phyloP scores from a whole-genome alignment of 176 grass and related monocot species.

The Zea mays region Zm-B73-REFERENCE-NAM-5.0 NC_050100.1:40313001-40313500 shows the following conservation, averaged over 20 bases:
- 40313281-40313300: background rate
- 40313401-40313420: background rate
- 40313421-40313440: background rate
- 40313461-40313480: background rate
- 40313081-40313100: background rate
- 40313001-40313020: background rate
- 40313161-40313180: background rate
- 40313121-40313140: background rate
- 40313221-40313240: background rate
- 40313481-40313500: background rate
- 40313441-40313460: background rate
- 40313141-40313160: background rate
- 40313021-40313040: constrained; percentile 24
- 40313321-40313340: background rate
- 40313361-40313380: background rate
- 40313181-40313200: background rate
- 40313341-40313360: background rate
- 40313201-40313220: background rate
- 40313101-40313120: background rate
- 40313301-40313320: background rate
- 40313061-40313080: background rate
- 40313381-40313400: background rate
- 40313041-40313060: background rate
- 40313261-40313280: background rate
- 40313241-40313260: background rate